phyloP scores from a whole-genome alignment of 73 alveolate genomes.

The Uronychia setigera region DNA sequence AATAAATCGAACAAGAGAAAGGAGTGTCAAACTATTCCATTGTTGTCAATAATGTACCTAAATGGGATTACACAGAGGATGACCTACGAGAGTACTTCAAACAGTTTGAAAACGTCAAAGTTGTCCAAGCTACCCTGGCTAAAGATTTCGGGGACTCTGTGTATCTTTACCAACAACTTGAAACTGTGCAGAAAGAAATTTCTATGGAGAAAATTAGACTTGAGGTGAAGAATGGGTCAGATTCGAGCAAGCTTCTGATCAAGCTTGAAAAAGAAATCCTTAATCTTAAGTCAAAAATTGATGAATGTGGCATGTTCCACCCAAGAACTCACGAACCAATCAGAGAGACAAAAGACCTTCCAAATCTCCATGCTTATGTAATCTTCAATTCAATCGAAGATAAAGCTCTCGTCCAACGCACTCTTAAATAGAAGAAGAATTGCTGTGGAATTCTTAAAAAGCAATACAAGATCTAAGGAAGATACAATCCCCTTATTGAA shows the following conservation, averaged over 20 bases:
- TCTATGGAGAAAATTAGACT: neutral
- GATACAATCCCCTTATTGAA: neutral
- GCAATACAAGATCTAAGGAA: neutral
- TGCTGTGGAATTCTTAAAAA: neutral
- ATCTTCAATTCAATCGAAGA: neutral
- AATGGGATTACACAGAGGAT: neutral
- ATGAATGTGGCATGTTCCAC: neutral
- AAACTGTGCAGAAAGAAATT: neutral
- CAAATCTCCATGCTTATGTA: neutral
- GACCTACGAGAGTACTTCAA: neutral
- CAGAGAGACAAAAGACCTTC: neutral
- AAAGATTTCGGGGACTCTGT: neutral
- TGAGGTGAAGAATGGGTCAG: neutral
- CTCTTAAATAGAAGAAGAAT: neutral
- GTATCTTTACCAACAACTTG: neutral
- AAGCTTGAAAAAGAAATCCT: neutral
- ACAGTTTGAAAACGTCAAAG: conserved; percentile 2
- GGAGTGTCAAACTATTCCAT: neutral
- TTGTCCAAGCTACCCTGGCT: neutral
- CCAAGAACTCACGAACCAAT: neutral
- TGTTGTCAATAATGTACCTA: neutral
- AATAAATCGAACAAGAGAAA: neutral
- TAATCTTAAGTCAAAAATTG: neutral
- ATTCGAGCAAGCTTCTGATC: neutral
- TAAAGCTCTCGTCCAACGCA: neutral